Base-by-base conservation (phyloP, 2,329 filamentous ascomycete species). In the Blumeriella jaapii region DNA sequence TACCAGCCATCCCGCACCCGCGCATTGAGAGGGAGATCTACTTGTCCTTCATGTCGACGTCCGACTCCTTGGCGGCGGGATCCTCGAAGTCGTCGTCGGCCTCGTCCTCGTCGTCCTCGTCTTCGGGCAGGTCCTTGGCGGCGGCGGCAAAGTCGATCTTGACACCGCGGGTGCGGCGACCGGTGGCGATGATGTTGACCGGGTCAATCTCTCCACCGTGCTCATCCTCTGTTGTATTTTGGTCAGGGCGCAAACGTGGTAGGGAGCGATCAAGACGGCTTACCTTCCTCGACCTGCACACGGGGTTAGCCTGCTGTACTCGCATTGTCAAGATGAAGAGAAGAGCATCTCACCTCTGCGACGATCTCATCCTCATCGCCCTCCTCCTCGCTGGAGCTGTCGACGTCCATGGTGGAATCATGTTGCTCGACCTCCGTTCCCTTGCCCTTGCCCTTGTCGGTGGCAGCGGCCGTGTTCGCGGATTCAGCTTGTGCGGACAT, bases 71-170 rank as follows among this genome's bases (percentile, higher is more conserved):
- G n/a, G n/a, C n/a, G n/a, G n/a, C 32, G 17, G 26, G 32, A 2
- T 11, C 74, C 55, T 78, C 65, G 56, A 79, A 79, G 48, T 65
- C 64, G 29, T 50, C 50, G 40, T 82, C 78, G 29, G 82, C 82
- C 0, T 91, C 82, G 28, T 86, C 84, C 18, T 89, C 78, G 10
- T 84, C 82, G 4, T 87, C 82, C 6, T 82, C 78, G n/a, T 76
- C 73, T 29, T 73, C 75, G n/a, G n/a, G n/a, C 51, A 82, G 72
- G 60, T 93, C 77, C 61, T 82, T 70, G 16, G 84, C 85, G 13
- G 87, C 87, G 67, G 93, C 86, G 54, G 82, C 81, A 63, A 84
- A 96, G 69, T 96, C 84, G 58, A 96, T 95, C 55, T 78, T 71
- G 61, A 84, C 83, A 56, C 87, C 87, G 55, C 89, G 89, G 45